Percentiles rank a stretch among this genome's conserved stretches.
Evolutionary conservation across 768 basidiomycete species (phyloP).

Genomic region (Calocera cornea): DNA sequence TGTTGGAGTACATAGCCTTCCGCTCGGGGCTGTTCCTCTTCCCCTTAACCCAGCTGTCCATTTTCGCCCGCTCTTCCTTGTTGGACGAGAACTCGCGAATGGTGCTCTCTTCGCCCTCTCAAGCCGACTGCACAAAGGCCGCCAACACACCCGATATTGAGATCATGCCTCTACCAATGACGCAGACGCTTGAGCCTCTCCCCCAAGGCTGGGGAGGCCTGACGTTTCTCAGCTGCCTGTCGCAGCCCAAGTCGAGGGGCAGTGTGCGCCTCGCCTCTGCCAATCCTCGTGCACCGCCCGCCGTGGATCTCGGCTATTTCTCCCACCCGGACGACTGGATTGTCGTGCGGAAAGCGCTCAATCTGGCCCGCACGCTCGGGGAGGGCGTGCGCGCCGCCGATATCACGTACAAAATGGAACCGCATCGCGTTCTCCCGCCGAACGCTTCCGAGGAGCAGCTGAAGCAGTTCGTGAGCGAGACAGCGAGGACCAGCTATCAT

Average conservation of each 20-base stretch:
- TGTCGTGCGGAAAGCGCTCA: neutral
- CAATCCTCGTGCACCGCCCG: conserved; percentile 8
- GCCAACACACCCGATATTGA: neutral
- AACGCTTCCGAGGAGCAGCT: neutral
- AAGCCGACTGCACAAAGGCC: neutral
- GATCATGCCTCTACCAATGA: neutral
- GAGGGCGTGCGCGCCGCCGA: conserved; percentile 3
- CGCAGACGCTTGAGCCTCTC: neutral
- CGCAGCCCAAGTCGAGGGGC: conserved; percentile 7
- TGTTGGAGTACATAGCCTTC: neutral
- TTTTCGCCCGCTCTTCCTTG: neutral
- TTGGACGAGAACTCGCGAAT: neutral
- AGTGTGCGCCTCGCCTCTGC: conserved; percentile 7
- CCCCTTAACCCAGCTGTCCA: neutral
- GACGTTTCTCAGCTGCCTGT: neutral
- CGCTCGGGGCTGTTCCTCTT: neutral
- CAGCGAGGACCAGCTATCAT: neutral
- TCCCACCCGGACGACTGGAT: neutral
- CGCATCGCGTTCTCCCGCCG: neutral
- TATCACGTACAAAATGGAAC: neutral
- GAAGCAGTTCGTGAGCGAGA: neutral
- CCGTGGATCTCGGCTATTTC: conserved; percentile 11
- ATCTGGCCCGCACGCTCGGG: neutral
- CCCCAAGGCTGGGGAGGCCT: neutral
- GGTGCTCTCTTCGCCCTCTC: neutral